Conservation (phyloP, 2,329 filamentous ascomycete species). For the Tolypocladium pustulatum region DNA sequence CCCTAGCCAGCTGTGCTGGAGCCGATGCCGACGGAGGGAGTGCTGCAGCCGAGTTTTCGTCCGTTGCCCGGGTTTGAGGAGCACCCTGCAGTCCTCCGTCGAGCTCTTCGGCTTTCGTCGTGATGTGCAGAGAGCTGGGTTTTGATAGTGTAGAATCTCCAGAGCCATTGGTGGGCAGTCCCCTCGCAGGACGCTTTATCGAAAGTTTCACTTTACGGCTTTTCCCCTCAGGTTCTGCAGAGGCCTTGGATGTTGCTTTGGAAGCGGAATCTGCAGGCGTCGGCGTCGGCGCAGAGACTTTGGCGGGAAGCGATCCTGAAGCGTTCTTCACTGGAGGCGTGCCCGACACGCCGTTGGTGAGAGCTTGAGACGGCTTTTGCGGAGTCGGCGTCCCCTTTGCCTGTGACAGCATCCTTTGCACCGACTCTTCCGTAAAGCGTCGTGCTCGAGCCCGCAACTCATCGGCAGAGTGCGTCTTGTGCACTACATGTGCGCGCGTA, state of each 20-base stretch:
- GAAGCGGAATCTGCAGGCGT: background rate
- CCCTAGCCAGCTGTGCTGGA: background rate
- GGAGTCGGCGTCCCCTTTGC: no score
- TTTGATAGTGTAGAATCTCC: background rate
- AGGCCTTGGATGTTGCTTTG: no score
- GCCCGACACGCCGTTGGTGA: background rate
- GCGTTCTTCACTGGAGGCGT: background rate
- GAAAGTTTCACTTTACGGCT: background rate
- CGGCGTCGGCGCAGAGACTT: background rate
- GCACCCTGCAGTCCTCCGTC: background rate
- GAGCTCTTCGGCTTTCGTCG: background rate
- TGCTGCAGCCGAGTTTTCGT: background rate
- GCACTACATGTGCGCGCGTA: background rate
- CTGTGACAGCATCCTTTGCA: slow-evolving; percentile 5
- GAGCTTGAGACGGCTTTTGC: background rate
- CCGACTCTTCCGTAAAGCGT: slow-evolving; percentile 12
- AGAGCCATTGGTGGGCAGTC: background rate
- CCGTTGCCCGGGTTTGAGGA: background rate
- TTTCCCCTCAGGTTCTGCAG: background rate
- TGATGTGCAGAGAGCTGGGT: background rate
- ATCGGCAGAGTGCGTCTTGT: background rate
- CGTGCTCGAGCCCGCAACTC: slow-evolving; percentile 4
- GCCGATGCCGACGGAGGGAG: background rate
- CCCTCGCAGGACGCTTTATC: no score
- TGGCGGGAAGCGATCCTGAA: background rate